A percentile compares a stretch with the other conserved stretches of the same genome.
Evolutionary conservation across 1,284 basidiomycete species (phyloP).

Genomic region (Dichomitus squalens): DNA sequence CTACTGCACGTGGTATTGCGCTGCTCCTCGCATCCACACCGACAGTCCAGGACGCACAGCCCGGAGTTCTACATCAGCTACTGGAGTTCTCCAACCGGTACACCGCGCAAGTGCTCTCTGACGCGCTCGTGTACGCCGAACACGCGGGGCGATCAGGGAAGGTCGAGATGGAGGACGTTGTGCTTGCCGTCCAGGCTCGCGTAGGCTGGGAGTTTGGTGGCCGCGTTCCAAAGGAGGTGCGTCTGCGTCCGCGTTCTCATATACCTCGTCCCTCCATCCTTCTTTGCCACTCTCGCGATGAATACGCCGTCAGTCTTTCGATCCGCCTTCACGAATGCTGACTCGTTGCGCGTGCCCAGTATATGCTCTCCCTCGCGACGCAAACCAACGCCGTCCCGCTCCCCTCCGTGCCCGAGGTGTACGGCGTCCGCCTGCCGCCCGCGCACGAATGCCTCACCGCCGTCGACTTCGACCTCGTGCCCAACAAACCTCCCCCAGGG

Average conservation of each 20-base stretch:
- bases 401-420: conserved; percentile 92
- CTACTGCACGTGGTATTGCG: conserved; percentile 91
- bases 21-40: conserved; percentile 94
- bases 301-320: background rate
- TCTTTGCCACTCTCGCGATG: background rate
- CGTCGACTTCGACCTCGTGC: conserved; percentile 92
- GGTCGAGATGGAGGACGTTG: conserved; percentile 89
- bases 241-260: conserved; percentile 25
- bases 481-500: conserved; percentile 79
- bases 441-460: conserved; percentile 83
- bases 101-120: conserved; percentile 88
- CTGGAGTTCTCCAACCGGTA: conserved; percentile 97
- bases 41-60: conserved; percentile 89
- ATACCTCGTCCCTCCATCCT: background rate
- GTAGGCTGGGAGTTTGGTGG: conserved; percentile 96
- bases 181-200: conserved; percentile 89
- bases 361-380: conserved; percentile 85
- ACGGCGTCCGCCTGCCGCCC: conserved; percentile 90
- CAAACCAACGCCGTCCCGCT: conserved; percentile 90
- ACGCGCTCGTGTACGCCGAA: conserved; percentile 92
- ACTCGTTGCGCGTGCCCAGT: conserved; percentile 49
- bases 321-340: background rate
- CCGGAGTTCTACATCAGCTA: conserved; percentile 91
- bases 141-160: conserved; percentile 83
- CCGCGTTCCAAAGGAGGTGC: conserved; percentile 92